Conservation (phyloP, 805 yeast genomes). For the Lipomyces yamanashiensis region DNA sequence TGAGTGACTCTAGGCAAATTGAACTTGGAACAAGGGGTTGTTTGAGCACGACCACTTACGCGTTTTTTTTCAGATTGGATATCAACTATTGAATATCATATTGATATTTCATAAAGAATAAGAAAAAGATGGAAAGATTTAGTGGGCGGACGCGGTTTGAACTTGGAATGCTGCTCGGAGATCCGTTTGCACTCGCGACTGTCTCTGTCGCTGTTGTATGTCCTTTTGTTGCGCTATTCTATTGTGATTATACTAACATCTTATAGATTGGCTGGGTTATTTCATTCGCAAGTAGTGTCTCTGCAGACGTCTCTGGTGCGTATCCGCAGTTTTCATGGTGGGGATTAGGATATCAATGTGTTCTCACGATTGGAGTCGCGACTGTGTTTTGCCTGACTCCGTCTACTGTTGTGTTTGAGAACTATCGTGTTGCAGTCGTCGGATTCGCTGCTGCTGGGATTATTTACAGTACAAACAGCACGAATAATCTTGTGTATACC, state of each 20-base stretch:
- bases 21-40: too few species aligned
- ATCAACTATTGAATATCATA: too few species aligned
- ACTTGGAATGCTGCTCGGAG: constrained; percentile 56
- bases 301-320: constrained; percentile 50
- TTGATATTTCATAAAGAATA: too few species aligned
- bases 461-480: constrained; percentile 81
- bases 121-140: too few species aligned
- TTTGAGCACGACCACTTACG: too few species aligned
- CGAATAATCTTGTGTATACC: constrained; percentile 77
- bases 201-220: constrained; percentile 62
- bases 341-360: constrained; percentile 83
- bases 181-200: constrained; percentile 88
- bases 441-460: constrained; percentile 71
- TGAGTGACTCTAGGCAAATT: too few species aligned
- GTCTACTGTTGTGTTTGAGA: constrained; percentile 64
- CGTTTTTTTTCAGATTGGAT: too few species aligned
- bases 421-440: constrained; percentile 61
- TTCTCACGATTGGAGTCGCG: constrained; percentile 59
- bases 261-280: constrained; percentile 85
- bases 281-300: constrained; percentile 84
- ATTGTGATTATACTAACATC: too few species aligned
- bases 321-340: constrained; percentile 95
- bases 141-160: constrained; percentile 11
- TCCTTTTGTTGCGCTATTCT: neutral
- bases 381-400: constrained; percentile 50